These are phyloP conservation scores for Westerdykella aurantiaca DNA, from an alignment of 2,329 filamentous ascomycete genomes.

Conservation along the genomic window DNA sequence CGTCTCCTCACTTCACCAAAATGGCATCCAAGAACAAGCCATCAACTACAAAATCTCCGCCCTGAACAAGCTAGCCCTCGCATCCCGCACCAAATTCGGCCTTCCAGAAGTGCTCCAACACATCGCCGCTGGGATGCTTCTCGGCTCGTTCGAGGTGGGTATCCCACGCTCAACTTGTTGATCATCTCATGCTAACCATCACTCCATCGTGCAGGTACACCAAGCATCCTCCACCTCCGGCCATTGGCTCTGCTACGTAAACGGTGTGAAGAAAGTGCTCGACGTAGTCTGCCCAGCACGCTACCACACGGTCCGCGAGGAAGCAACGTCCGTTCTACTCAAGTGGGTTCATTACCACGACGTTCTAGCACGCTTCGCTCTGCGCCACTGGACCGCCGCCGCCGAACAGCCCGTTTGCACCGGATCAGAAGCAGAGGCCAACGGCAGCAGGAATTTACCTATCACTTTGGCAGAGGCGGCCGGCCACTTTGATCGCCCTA, in stretches of 20 bases:
- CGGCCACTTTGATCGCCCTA: too few relatives aligned
- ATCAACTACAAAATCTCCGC: constrained; percentile 8
- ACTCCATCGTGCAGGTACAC: constrained; percentile 5
- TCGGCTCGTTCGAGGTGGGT: constrained; percentile 11
- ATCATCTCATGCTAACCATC: not conserved
- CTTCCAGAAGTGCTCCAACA: constrained; percentile 9
- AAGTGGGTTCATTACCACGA: constrained; percentile 18
- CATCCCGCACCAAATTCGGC: not conserved
- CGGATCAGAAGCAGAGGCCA: not conserved
- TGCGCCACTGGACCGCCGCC: constrained; percentile 8
- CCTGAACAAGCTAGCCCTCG: constrained; percentile 4
- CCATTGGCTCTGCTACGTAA: constrained; percentile 12
- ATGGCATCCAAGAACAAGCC: constrained; percentile 10
- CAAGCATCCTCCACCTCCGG: constrained; percentile 8
- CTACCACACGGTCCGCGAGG: not conserved
- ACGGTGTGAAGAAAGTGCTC: constrained; percentile 8
- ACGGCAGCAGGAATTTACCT: not conserved
- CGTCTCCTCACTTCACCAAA: constrained; percentile 9
- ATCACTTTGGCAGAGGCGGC: too few relatives aligned
- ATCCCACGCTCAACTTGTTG: not conserved
- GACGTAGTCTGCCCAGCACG: constrained; percentile 1
- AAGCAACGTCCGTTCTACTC: constrained; percentile 7
- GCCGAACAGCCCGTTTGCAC: not conserved
- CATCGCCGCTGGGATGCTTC: constrained; percentile 10
- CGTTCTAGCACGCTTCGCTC: constrained; percentile 10